These are phyloP conservation scores for Malus asiatica DNA, from an alignment of 306 rosid species.

Conservation along the genomic window DNA sequence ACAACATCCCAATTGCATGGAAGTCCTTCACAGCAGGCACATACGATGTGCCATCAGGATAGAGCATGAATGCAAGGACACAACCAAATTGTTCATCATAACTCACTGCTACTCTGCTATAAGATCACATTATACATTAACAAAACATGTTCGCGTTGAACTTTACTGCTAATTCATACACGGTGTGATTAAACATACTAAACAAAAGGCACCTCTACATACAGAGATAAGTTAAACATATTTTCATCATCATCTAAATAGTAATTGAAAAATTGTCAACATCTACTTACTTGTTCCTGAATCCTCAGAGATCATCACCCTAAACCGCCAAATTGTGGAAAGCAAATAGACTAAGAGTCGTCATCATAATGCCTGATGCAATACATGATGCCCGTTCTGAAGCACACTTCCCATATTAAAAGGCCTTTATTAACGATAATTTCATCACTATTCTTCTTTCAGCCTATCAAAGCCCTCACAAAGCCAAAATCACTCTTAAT, in stretches of 20 bases:
- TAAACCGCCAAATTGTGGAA: not conserved
- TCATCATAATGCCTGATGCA: conserved; percentile 8
- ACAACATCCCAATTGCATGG: no score
- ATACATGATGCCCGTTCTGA: conserved; percentile 3
- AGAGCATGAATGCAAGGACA: not conserved
- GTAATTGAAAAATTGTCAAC: not conserved
- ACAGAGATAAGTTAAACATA: not conserved
- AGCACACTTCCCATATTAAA: not conserved
- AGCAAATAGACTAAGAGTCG: not conserved
- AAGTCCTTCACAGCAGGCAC: no score
- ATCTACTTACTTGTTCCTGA: not conserved
- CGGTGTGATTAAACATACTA: not conserved
- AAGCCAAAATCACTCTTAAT: conserved; percentile 2
- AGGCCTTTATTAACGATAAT: conserved; percentile 14
- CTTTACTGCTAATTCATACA: not conserved
- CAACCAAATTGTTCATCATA: not conserved
- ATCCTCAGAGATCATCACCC: not conserved
- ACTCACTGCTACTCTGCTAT: not conserved
- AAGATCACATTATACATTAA: not conserved
- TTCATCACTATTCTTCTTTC: conserved; percentile 3
- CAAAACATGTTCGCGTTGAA: not conserved
- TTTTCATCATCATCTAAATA: conserved; percentile 1
- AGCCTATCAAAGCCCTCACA: conserved; percentile 8
- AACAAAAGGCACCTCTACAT: not conserved
- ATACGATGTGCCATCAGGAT: not conserved